Conservation (phyloP, 2,329 filamentous ascomycete genomes). For the Talaromyces sp. region DNA sequence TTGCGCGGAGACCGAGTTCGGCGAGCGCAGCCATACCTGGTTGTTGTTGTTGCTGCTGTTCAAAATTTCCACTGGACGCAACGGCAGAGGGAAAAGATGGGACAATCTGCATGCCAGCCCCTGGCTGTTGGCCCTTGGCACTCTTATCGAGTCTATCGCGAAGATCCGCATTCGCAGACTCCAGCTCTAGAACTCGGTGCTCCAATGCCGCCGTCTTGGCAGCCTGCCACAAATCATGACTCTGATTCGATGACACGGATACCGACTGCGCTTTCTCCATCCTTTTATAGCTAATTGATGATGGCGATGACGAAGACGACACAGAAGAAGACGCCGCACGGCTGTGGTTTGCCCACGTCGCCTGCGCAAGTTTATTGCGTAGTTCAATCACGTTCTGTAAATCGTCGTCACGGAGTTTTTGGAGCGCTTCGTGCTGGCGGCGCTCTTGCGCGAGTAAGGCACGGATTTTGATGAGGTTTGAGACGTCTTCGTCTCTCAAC, state of each 20-base stretch:
- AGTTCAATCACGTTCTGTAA: conserved; percentile 39
- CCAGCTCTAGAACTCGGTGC: conserved; percentile 42
- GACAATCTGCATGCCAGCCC: not conserved
- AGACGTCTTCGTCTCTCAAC: conserved; percentile 42
- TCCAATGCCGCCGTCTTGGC: conserved; percentile 43
- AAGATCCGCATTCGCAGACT: conserved; percentile 22
- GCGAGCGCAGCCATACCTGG: not conserved
- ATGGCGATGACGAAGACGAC: not conserved
- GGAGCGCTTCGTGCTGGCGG: conserved; percentile 38
- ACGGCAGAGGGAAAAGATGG: not conserved
- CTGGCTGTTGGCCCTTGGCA: not conserved
- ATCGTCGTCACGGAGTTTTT: conserved; percentile 42
- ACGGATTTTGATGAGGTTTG: conserved; percentile 43
- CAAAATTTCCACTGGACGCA: not conserved
- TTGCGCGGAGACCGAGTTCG: not conserved
- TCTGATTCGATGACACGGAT: conserved; percentile 16
- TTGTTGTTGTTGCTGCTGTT: not conserved
- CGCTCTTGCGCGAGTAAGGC: conserved; percentile 38
- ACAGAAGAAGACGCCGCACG: conserved; percentile 5
- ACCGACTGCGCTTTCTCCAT: conserved; percentile 24
- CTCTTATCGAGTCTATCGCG: not conserved
- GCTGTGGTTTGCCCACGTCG: conserved; percentile 32
- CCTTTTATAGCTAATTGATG: not conserved
- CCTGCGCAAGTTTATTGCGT: conserved; percentile 39
- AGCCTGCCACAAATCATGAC: conserved; percentile 40